Conservation (phyloP, 2,329 filamentous ascomycete genomes). For the Beauveria caledonica region DNA sequence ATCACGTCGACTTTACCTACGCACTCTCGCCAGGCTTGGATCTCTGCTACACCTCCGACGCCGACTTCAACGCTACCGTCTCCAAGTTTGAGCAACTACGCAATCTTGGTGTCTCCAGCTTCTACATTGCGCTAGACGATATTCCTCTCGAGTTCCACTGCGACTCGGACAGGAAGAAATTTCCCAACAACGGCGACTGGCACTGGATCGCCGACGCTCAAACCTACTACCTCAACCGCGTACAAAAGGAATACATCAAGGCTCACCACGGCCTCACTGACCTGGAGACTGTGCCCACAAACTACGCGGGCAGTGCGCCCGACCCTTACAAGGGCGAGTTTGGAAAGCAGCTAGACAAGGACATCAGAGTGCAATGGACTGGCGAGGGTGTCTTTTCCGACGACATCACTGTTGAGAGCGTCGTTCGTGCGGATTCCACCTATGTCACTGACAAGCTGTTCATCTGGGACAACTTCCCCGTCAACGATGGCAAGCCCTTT, state of each 20-base stretch:
- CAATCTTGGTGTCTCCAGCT: conserved; percentile 13
- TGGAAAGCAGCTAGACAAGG: conserved; percentile 10
- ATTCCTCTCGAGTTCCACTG: conserved; percentile 13
- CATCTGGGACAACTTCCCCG: conserved; percentile 16
- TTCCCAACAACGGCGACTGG: conserved; percentile 5
- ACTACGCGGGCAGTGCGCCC: conserved; percentile 11
- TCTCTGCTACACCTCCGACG: conserved; percentile 14
- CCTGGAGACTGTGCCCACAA: conserved; percentile 13
- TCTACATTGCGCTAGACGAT: conserved; percentile 15
- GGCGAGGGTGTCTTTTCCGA: conserved; percentile 14
- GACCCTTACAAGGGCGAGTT: conserved; percentile 13
- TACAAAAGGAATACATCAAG: conserved; percentile 14
- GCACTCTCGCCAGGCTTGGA: conserved; percentile 14
- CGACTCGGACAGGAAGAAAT: conserved; percentile 9
- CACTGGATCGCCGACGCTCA: conserved; percentile 11
- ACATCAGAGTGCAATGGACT: conserved; percentile 14
- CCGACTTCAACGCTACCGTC: conserved; percentile 13
- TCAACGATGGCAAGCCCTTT: conserved; percentile 12
- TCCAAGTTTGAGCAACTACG: conserved; percentile 14
- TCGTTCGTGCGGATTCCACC: conserved; percentile 6
- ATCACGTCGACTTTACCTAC: conserved; percentile 15
- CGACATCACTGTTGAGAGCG: conserved; percentile 12
- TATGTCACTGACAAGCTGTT: conserved; percentile 14
- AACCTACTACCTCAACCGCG: conserved; percentile 13
- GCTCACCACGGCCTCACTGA: conserved; percentile 9